phyloP scores from a whole-genome alignment of 176 grass and related monocot species.

The Phragmites australis region DNA sequence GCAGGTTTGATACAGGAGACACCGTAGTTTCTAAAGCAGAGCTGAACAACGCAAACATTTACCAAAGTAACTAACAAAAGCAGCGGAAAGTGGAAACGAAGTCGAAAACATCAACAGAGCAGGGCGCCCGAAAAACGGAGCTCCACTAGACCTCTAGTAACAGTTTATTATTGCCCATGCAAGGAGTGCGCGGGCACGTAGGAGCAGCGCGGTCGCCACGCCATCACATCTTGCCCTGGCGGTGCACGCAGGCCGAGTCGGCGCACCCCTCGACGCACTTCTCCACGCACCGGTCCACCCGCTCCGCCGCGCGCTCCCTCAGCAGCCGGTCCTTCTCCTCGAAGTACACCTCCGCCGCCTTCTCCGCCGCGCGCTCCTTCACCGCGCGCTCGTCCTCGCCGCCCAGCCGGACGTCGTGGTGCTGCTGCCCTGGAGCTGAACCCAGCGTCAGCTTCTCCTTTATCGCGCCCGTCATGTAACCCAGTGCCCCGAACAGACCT shows the following conservation, averaged over 20 bases:
- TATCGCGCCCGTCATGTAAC: slow-evolving; percentile 67
- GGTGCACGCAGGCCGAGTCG: slow-evolving; percentile 36
- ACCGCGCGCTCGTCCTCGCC: slow-evolving; percentile 27
- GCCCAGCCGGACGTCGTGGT: slow-evolving; percentile 14
- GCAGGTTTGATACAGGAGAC: not conserved
- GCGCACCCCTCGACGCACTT: slow-evolving; percentile 49
- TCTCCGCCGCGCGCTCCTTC: slow-evolving; percentile 57
- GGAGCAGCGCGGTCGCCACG: not conserved
- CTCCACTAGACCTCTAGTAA: not conserved
- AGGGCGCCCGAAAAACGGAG: not conserved
- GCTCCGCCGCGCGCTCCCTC: slow-evolving; percentile 32
- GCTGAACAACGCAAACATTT: not conserved
- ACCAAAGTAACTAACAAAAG: not conserved
- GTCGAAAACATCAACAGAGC: not conserved
- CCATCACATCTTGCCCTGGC: slow-evolving; percentile 53
- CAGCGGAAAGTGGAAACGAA: not conserved
- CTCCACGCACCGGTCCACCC: slow-evolving; percentile 37
- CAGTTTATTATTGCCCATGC: not conserved
- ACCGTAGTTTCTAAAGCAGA: not conserved
- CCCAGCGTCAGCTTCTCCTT: slow-evolving; percentile 72
- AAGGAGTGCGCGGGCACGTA: not conserved
- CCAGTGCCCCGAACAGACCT: slow-evolving; percentile 49
- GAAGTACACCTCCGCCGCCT: slow-evolving; percentile 53
- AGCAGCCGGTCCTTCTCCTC: slow-evolving; percentile 50
- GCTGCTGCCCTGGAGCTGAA: not conserved